Conservation (phyloP, 768 basidiomycete genomes). For the Suillus tomentosus region DNA sequence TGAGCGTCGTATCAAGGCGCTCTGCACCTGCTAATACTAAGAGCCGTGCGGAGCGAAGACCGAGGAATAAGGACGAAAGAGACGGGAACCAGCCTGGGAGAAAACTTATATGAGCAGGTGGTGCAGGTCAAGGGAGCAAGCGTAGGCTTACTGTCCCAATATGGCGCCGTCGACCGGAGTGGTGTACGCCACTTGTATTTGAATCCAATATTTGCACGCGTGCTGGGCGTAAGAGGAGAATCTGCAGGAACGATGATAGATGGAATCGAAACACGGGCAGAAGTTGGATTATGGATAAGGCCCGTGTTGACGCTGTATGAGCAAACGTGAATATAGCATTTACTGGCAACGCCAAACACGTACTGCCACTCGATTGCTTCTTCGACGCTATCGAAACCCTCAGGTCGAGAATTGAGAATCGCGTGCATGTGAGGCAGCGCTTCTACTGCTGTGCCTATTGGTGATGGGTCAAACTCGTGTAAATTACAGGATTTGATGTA, state of each 20-base stretch:
- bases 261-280: slow-evolving; percentile 90
- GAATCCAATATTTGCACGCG: slow-evolving; percentile 25
- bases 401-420: slow-evolving; percentile 83
- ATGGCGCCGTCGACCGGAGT: slow-evolving; percentile 79
- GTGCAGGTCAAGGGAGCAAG: not conserved
- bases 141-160: slow-evolving; percentile 73
- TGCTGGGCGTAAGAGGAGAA: slow-evolving; percentile 34
- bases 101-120: not conserved
- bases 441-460: slow-evolving; percentile 85
- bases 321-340: not conserved
- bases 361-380: slow-evolving; percentile 97
- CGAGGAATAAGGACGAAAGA: slow-evolving; percentile 78
- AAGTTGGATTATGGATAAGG: slow-evolving; percentile 77
- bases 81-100: slow-evolving; percentile 85
- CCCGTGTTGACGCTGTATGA: slow-evolving; percentile 68
- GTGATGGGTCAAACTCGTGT: not conserved
- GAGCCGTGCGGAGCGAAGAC: slow-evolving; percentile 76
- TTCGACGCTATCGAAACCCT: slow-evolving; percentile 80
- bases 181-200: slow-evolving; percentile 82
- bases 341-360: slow-evolving; percentile 33
- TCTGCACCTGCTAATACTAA: slow-evolving; percentile 93
- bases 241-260: slow-evolving; percentile 60
- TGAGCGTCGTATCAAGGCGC: slow-evolving; percentile 86
- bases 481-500: slow-evolving; percentile 1
- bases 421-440: slow-evolving; percentile 92